phyloP scores from a whole-genome alignment of 148 eudicot species.

The Vaccinium darrowii region DNA sequence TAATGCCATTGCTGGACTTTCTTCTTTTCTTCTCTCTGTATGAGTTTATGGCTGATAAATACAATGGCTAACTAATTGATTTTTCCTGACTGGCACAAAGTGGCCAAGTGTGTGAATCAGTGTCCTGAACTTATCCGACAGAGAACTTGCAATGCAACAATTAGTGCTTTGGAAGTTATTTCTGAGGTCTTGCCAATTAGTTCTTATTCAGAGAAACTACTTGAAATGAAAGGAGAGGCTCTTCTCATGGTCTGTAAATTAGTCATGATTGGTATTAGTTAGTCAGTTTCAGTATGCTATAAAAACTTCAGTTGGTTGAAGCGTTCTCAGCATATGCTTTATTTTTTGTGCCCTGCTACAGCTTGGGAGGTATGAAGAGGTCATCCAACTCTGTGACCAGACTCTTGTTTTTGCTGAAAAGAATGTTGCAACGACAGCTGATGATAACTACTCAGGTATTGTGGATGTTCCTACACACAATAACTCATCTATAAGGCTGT shows the following conservation, averaged over 20 bases:
- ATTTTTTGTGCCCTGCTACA: conserved; percentile 31
- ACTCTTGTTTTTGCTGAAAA: conserved; percentile 65
- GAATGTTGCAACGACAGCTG: conserved; percentile 39
- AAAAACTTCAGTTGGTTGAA: background rate
- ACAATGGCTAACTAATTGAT: too few species aligned
- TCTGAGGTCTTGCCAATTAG: too few species aligned
- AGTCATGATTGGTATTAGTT: background rate
- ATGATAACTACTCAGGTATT: conserved; percentile 20
- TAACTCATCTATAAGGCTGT: conserved; percentile 29
- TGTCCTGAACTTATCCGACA: too few species aligned
- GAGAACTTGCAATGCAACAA: too few species aligned
- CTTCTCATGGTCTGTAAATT: conserved; percentile 56
- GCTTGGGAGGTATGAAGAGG: conserved; percentile 75
- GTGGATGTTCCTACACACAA: conserved; percentile 26
- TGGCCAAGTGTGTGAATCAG: too few species aligned
- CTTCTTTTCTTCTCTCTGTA: too few species aligned
- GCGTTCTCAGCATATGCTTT: conserved; percentile 20
- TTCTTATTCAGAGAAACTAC: too few species aligned
- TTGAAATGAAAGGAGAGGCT: too few species aligned
- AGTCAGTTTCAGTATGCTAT: background rate
- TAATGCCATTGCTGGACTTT: too few species aligned
- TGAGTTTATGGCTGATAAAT: too few species aligned
- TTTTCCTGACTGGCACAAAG: too few species aligned
- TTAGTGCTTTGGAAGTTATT: too few species aligned
- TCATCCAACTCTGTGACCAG: conserved; percentile 68